Evolutionary conservation across 2,329 filamentous ascomycete genomes (phyloP).

Genomic region (Curvularia hawaiiensis): DNA sequence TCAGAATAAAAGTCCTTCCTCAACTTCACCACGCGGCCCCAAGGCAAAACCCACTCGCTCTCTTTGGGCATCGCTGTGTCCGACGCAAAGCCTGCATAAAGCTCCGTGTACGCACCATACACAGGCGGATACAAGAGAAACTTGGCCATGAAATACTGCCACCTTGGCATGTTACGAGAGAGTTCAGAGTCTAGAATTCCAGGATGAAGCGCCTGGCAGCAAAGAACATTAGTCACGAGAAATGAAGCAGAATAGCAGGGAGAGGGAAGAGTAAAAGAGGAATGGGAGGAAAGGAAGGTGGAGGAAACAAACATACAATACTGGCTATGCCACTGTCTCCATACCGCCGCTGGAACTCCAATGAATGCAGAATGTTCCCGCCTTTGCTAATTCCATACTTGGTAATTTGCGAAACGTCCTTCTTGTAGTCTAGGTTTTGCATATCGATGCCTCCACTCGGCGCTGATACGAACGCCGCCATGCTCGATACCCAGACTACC

Average conservation of each 20-base stretch:
- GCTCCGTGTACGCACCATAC: conserved; percentile 33
- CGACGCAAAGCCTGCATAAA: conserved; percentile 29
- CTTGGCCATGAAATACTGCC: conserved; percentile 1
- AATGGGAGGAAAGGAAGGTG: neutral
- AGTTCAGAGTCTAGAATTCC: conserved; percentile 40
- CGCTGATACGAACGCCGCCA: conserved; percentile 14
- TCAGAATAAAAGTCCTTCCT: conserved; percentile 32
- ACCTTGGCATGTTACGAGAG: conserved; percentile 40
- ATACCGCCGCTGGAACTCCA: conserved; percentile 25
- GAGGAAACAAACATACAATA: conserved; percentile 17
- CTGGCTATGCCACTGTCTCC: conserved; percentile 25
- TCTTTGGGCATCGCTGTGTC: conserved; percentile 27
- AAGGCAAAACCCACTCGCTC: conserved; percentile 54
- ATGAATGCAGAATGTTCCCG: conserved; percentile 36
- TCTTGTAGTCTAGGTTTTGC: conserved; percentile 23
- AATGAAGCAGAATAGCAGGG: neutral
- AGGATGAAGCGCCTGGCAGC: conserved; percentile 42
- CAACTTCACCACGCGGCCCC: conserved; percentile 46
- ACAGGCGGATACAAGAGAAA: conserved; percentile 21
- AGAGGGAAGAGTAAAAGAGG: neutral
- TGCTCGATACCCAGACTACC: conserved; percentile 42
- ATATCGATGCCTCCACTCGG: conserved; percentile 26
- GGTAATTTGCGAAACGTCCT: neutral
- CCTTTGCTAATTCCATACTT: conserved; percentile 37
- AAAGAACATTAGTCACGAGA: neutral